These are phyloP conservation scores for Chrysoporthe puriensis DNA, from an alignment of 2,329 filamentous ascomycete genomes.

Conservation along the genomic window DNA sequence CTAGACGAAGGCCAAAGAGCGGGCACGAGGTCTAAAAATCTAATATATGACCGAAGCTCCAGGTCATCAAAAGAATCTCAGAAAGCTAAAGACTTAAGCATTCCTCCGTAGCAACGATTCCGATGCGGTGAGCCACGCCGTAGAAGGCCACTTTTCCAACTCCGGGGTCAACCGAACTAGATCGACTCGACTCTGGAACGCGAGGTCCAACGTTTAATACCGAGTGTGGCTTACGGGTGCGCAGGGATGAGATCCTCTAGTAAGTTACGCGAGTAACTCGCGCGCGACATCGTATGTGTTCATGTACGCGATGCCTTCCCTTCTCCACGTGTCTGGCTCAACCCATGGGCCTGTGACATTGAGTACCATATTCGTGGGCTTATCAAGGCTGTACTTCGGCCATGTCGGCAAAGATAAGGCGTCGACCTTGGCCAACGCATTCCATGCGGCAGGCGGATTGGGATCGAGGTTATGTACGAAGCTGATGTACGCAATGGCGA, in stretches of 20 bases:
- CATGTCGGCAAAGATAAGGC: slow-evolving; percentile 42
- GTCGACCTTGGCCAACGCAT: slow-evolving; percentile 31
- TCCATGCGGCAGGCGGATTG: slow-evolving; percentile 36
- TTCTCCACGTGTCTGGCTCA: slow-evolving; percentile 52
- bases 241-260: neutral
- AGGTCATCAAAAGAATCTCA: neutral
- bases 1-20: too few relatives aligned
- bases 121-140: neutral
- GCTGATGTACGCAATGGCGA: slow-evolving; percentile 47
- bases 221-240: neutral
- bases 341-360: slow-evolving; percentile 48
- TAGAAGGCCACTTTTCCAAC: slow-evolving; percentile 9
- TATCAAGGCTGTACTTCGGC: slow-evolving; percentile 43
- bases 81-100: neutral
- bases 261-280: slow-evolving; percentile 38
- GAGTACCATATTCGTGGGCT: slow-evolving; percentile 49
- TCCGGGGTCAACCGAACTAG: neutral
- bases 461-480: slow-evolving; percentile 50
- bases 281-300: slow-evolving; percentile 43
- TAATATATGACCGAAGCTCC: neutral
- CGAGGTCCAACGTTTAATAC: neutral
- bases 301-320: slow-evolving; percentile 49
- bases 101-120: neutral
- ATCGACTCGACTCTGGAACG: neutral
- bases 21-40: too few relatives aligned